Conservation (phyloP, 495 filamentous ascomycete genomes). For the Penicillium parvum region DNA sequence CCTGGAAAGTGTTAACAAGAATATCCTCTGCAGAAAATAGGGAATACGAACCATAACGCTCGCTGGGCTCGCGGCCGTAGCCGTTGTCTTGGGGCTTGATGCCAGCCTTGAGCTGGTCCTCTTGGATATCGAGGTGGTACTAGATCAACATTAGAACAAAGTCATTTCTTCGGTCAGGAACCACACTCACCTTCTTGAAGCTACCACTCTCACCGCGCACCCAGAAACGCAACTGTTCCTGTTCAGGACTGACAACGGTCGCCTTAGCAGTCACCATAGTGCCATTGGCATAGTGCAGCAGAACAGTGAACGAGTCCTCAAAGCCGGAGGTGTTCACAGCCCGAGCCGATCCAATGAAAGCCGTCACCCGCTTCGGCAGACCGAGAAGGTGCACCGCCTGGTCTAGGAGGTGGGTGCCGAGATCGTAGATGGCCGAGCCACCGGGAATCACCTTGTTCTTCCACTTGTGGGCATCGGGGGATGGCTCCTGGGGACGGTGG, state of each 20-base stretch:
- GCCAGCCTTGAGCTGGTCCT: conserved; percentile 72
- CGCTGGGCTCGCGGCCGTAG: conserved; percentile 63
- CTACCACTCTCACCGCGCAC: conserved; percentile 75
- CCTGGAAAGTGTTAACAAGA: too few relatives aligned
- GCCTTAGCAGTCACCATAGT: conserved; percentile 64
- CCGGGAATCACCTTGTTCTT: conserved; percentile 65
- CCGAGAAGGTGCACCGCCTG: conserved; percentile 79
- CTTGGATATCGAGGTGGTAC: conserved; percentile 73
- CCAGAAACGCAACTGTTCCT: conserved; percentile 72
- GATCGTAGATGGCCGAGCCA: conserved; percentile 72
- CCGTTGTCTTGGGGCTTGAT: conserved; percentile 56
- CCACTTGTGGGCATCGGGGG: conserved; percentile 54
- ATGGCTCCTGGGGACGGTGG: conserved; percentile 54
- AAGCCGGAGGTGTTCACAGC: conserved; percentile 49
- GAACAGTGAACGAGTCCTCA: conserved; percentile 65
- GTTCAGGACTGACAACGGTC: conserved; percentile 65
- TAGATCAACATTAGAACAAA: conserved; percentile 10
- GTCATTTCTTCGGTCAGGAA: neutral
- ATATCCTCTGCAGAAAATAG: too few relatives aligned
- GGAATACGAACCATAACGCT: too few relatives aligned
- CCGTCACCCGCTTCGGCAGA: conserved; percentile 63
- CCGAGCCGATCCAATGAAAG: conserved; percentile 63
- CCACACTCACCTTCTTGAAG: conserved; percentile 64
- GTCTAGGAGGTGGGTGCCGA: conserved; percentile 81
- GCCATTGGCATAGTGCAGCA: conserved; percentile 61